phyloP scores from a whole-genome alignment of 2,329 filamentous ascomycete species.

The Thielaviopsis ethacetica region DNA sequence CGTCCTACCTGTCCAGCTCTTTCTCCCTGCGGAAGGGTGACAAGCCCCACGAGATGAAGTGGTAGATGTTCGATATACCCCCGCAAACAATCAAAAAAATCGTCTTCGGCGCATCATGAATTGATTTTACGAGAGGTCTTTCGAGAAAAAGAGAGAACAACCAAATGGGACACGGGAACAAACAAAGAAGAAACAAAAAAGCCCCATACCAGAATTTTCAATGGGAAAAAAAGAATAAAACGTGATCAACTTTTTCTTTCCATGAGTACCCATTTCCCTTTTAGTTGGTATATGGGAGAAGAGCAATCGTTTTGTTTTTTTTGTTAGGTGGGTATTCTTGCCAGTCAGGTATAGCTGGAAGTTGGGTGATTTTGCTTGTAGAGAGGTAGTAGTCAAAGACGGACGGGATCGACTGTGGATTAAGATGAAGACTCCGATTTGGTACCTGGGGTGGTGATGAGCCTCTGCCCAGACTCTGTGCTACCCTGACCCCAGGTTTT shows the following conservation, averaged over 20 bases:
- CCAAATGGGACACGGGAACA: slow-evolving; percentile 3
- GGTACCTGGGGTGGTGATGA: too few relatives aligned
- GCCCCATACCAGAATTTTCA: slow-evolving; percentile 4
- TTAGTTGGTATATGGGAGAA: not conserved
- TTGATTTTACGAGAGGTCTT: slow-evolving; percentile 11
- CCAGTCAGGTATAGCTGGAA: not conserved
- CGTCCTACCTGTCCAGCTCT: slow-evolving; percentile 83
- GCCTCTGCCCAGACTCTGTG: too few relatives aligned
- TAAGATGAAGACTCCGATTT: not conserved
- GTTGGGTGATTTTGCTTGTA: not conserved
- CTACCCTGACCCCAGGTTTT: too few relatives aligned
- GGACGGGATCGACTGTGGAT: not conserved
- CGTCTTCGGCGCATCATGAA: slow-evolving; percentile 10
- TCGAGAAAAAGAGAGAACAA: slow-evolving; percentile 10
- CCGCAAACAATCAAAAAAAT: slow-evolving; percentile 16
- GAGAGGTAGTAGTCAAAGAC: not conserved
- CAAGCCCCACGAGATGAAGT: slow-evolving; percentile 99
- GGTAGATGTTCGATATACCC: slow-evolving; percentile 43
- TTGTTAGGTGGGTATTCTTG: not conserved
- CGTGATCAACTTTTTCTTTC: slow-evolving; percentile 6
- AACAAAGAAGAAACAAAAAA: slow-evolving; percentile 11
- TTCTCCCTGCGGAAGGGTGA: slow-evolving; percentile 99
- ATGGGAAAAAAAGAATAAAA: slow-evolving; percentile 10
- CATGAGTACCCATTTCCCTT: not conserved
- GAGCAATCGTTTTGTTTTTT: not conserved